Conservation (phyloP, 129 eudicot genomes). For the Apium graveolens region DNA sequence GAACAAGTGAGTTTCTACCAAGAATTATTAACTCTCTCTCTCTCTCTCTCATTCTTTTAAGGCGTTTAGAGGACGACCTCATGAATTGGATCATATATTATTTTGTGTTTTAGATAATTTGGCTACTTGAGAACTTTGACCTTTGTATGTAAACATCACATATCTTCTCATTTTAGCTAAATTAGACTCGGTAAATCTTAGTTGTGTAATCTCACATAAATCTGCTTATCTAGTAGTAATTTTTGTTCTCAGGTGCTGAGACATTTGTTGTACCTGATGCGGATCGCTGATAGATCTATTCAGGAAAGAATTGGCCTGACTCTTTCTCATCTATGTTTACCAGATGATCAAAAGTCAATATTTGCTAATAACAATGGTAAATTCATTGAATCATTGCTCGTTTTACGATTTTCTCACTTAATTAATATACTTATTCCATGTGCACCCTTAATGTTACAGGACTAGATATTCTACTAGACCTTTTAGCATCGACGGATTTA, state of each 20-base stretch:
- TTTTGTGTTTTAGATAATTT: no score
- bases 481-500: constrained; percentile 42
- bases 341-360: constrained; percentile 57
- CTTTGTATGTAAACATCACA: no score
- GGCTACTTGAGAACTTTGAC: no score
- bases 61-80: no score
- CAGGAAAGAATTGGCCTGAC: constrained; percentile 70
- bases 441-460: constrained; percentile 28
- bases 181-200: no score
- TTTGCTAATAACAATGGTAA: constrained; percentile 69
- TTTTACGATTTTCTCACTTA: not conserved
- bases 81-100: no score
- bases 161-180: no score
- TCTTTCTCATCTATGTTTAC: constrained; percentile 91
- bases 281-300: constrained; percentile 42
- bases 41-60: no score
- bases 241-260: constrained; percentile 46
- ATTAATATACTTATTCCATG: not conserved
- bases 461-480: constrained; percentile 61
- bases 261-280: constrained; percentile 67
- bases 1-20: constrained; percentile 83
- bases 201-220: not conserved
- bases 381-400: not conserved
- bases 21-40: no score
- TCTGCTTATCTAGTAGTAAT: not conserved